These are phyloP conservation scores for Tulasnella sp. DNA, from an alignment of 768 basidiomycete genomes.

Conservation along the genomic window DNA sequence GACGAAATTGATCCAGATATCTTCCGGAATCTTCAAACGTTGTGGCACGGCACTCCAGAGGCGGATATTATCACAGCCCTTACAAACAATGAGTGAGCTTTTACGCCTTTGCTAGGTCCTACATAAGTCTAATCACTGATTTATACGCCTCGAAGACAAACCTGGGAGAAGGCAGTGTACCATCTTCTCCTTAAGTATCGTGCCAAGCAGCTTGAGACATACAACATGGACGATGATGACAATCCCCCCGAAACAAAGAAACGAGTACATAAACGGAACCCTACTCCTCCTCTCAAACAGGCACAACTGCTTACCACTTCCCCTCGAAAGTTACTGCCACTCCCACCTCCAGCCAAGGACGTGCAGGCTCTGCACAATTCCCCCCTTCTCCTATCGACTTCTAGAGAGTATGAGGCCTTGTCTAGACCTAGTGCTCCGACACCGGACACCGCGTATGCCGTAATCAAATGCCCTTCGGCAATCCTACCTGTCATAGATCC, in stretches of 20 bases:
- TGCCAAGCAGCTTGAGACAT: slow-evolving; percentile 58
- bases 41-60: slow-evolving; percentile 81
- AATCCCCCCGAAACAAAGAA: slow-evolving; percentile 15
- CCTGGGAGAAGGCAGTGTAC: slow-evolving; percentile 96
- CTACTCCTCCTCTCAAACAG: neutral
- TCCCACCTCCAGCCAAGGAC: neutral
- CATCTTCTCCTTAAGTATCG: slow-evolving; percentile 81
- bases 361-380: neutral
- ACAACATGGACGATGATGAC: slow-evolving; percentile 54
- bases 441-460: slow-evolving; percentile 21
- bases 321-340: neutral
- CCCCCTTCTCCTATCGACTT: neutral
- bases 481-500: neutral
- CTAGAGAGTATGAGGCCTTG: slow-evolving; percentile 18
- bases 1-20: slow-evolving; percentile 80
- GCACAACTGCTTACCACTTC: neutral
- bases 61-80: slow-evolving; percentile 62
- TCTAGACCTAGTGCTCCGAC: slow-evolving; percentile 28
- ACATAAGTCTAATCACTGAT: neutral
- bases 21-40: slow-evolving; percentile 75
- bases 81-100: slow-evolving; percentile 34
- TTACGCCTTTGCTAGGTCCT: neutral
- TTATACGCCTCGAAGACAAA: slow-evolving; percentile 43
- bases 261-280: neutral
- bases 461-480: slow-evolving; percentile 27